phyloP scores from a whole-genome alignment of 768 basidiomycete genomes.

The Gyrodon lividus region DNA sequence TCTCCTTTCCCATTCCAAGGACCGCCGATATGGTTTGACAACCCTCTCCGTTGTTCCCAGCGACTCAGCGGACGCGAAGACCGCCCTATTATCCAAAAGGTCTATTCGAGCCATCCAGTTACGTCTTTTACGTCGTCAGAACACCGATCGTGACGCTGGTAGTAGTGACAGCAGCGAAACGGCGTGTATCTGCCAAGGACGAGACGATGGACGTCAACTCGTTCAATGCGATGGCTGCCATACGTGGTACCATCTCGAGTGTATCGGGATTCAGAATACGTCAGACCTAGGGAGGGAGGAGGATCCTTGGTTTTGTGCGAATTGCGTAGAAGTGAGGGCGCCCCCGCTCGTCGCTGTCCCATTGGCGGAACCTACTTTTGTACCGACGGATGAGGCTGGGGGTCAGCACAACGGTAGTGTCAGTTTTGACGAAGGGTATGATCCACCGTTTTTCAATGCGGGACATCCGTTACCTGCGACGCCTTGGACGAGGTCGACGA shows the following conservation, averaged over 20 bases:
- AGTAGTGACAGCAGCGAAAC: constrained; percentile 49
- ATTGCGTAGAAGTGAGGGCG: constrained; percentile 46
- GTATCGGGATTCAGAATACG: constrained; percentile 68
- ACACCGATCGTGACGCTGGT: constrained; percentile 34
- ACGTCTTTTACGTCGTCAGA: constrained; percentile 42
- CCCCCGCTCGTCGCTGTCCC: constrained; percentile 35
- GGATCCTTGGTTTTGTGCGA: constrained; percentile 75
- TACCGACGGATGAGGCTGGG: constrained; percentile 42
- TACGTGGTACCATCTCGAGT: constrained; percentile 80
- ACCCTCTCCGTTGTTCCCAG: constrained; percentile 44
- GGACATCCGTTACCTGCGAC: constrained; percentile 53
- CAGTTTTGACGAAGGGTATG: constrained; percentile 40
- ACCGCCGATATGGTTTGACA: constrained; percentile 10
- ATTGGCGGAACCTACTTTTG: constrained; percentile 63
- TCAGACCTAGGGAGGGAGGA: constrained; percentile 71
- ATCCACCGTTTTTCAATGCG: constrained; percentile 60
- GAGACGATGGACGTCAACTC: constrained; percentile 69
- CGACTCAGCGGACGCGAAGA: constrained; percentile 76
- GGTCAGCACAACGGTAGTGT: not conserved
- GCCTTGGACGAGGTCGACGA: constrained; percentile 42
- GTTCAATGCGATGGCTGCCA: constrained; percentile 83
- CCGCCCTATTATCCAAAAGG: constrained; percentile 70
- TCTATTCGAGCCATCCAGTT: constrained; percentile 61
- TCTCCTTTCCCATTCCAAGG: constrained; percentile 42
- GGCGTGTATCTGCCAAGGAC: constrained; percentile 65